A percentile compares a stretch with the other conserved stretches of the same genome.
phyloP scores from a whole-genome alignment of 768 basidiomycete genomes.

The Xerocomus potaroensis region DNA sequence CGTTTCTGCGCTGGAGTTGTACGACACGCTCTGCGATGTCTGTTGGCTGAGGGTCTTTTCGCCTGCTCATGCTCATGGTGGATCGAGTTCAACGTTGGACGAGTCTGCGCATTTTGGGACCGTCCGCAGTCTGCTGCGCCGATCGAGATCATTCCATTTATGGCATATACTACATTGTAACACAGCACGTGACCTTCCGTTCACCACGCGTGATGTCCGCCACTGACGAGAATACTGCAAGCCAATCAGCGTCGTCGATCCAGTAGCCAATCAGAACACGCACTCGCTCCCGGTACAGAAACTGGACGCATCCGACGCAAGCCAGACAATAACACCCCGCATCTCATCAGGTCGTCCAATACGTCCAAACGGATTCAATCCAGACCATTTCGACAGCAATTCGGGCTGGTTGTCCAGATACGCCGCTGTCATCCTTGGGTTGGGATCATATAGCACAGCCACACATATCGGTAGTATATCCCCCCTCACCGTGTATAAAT shows the following conservation, averaged over 20 bases:
- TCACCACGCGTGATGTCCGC: slow-evolving; percentile 32
- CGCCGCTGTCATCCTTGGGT: slow-evolving; percentile 78
- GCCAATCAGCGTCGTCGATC: background rate
- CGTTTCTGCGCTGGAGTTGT: slow-evolving; percentile 61
- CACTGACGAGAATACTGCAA: slow-evolving; percentile 28
- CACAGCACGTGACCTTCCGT: slow-evolving; percentile 11
- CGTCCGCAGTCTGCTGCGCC: slow-evolving; percentile 35
- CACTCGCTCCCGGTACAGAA: slow-evolving; percentile 84
- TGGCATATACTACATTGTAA: slow-evolving; percentile 14
- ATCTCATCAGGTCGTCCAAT: slow-evolving; percentile 71
- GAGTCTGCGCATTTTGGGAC: slow-evolving; percentile 19
- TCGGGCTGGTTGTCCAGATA: slow-evolving; percentile 64
- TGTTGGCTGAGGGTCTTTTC: slow-evolving; percentile 32
- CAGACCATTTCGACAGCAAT: slow-evolving; percentile 62
- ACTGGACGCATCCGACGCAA: slow-evolving; percentile 70
- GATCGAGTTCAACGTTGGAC: background rate
- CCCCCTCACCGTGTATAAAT: slow-evolving; percentile 62
- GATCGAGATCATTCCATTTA: slow-evolving; percentile 30
- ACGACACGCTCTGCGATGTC: slow-evolving; percentile 63
- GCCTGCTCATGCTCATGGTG: slow-evolving; percentile 30
- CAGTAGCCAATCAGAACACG: slow-evolving; percentile 22
- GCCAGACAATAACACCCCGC: slow-evolving; percentile 66
- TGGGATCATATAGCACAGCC: slow-evolving; percentile 13
- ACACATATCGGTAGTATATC: slow-evolving; percentile 6
- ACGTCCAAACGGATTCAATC: slow-evolving; percentile 63